Conservation (phyloP, 2,329 filamentous ascomycete genomes). For the Scytalidium sp. region DNA sequence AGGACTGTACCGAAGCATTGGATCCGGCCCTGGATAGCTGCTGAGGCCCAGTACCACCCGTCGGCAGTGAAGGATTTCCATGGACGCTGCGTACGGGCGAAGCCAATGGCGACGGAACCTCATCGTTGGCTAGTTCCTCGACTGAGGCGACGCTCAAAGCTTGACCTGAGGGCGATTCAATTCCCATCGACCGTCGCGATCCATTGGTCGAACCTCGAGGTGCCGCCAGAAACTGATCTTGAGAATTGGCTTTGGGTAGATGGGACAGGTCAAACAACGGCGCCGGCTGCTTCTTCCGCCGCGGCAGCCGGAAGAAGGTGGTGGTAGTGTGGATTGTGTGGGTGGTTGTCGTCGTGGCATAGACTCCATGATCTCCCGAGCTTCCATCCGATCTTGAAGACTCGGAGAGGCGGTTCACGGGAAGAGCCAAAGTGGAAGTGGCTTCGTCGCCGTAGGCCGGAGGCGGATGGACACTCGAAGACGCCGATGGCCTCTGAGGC, state of each 20-base stretch:
- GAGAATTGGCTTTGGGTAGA: conserved; percentile 65
- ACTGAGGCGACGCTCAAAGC: conserved; percentile 34
- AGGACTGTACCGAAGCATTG: conserved; percentile 65
- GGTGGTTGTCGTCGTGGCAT: conserved; percentile 59
- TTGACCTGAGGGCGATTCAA: conserved; percentile 27
- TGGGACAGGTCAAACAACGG: conserved; percentile 86
- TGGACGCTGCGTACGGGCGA: conserved; percentile 22
- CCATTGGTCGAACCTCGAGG: conserved; percentile 40
- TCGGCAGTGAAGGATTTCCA: conserved; percentile 16
- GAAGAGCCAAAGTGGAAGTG: conserved; percentile 59
- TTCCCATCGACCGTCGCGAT: conserved; percentile 33
- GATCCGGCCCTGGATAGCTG: conserved; percentile 59
- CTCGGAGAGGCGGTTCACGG: conserved; percentile 69
- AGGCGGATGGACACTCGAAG: conserved; percentile 42
- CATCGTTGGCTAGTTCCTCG: conserved; percentile 18
- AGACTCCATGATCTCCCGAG: conserved; percentile 62
- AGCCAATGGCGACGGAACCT: conserved; percentile 21
- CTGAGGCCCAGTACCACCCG: conserved; percentile 6
- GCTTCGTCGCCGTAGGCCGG: conserved; percentile 61
- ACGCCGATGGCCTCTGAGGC: conserved; percentile 46
- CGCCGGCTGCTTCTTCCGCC: conserved; percentile 65
- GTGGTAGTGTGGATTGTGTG: conserved; percentile 62
- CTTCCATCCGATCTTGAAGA: conserved; percentile 89
- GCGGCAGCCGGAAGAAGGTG: conserved; percentile 78
- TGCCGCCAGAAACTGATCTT: conserved; percentile 34